Evolutionary conservation across 257 asterid species (phyloP).

Genomic region (Fraxinus excelsior): DNA sequence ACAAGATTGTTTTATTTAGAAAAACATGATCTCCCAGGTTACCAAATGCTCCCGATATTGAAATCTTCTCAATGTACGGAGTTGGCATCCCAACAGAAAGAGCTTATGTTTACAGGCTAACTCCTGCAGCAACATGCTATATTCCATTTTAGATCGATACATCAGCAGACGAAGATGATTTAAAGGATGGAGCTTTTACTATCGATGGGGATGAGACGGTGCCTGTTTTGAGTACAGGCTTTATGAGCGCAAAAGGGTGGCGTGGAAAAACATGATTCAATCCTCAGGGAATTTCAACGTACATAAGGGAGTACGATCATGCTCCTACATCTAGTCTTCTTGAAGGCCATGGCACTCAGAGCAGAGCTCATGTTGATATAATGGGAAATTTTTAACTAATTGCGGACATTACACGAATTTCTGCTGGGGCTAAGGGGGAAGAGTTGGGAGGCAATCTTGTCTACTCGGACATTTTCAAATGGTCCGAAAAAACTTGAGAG

Average conservation of each 20-base stretch:
- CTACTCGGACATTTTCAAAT: constrained; percentile 67
- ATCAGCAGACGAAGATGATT: constrained; percentile 33
- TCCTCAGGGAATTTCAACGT: constrained; percentile 67
- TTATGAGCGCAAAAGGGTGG: constrained; percentile 87
- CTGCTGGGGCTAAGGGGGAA: constrained; percentile 72
- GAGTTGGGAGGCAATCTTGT: constrained; percentile 80
- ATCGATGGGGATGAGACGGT: constrained; percentile 55
- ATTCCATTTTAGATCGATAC: constrained; percentile 46
- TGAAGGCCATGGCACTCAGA: constrained; percentile 90
- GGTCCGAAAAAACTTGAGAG: constrained; percentile 60
- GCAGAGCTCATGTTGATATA: constrained; percentile 87
- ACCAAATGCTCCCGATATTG: constrained; percentile 69
- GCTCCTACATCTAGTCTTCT: constrained; percentile 77
- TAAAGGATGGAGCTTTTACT: constrained; percentile 36
- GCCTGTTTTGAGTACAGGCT: constrained; percentile 75
- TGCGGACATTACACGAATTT: constrained; percentile 73
- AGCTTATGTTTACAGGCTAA: constrained; percentile 40
- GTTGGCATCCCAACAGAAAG: constrained; percentile 47
- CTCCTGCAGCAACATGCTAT: constrained; percentile 36
- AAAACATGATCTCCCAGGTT: constrained; percentile 32
- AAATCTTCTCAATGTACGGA: constrained; percentile 43
- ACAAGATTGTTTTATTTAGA: background rate
- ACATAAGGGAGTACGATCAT: constrained; percentile 69
- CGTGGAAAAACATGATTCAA: constrained; percentile 84
- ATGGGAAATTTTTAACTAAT: constrained; percentile 86